These are phyloP conservation scores for Sugiyamaella americana DNA, from an alignment of 805 yeast genomes.

Conservation along the genomic window DNA sequence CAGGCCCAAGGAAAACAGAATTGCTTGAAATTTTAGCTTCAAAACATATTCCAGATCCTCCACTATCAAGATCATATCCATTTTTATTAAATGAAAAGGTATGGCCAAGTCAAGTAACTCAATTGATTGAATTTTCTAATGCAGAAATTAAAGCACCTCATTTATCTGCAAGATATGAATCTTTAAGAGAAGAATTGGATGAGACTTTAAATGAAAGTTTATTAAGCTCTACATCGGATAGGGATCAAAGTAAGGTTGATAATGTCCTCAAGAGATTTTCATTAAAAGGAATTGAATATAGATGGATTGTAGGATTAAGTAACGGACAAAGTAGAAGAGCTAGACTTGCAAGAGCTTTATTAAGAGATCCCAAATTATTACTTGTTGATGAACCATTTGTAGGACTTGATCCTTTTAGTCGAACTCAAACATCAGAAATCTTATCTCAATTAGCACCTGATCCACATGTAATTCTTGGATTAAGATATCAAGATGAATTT, in stretches of 20 bases:
- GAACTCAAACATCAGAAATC: conserved; percentile 51
- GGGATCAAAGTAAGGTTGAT: conserved; percentile 36
- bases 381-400: conserved; percentile 87
- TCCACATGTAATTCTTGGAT: conserved; percentile 63
- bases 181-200: conserved; percentile 78
- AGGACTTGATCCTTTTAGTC: conserved; percentile 79
- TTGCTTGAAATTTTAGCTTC: conserved; percentile 55
- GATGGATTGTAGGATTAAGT: conserved; percentile 82
- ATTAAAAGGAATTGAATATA: conserved; percentile 50
- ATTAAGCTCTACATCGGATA: conserved; percentile 46
- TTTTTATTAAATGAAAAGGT: conserved; percentile 34
- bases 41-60: conserved; percentile 46
- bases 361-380: conserved; percentile 57
- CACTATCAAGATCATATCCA: conserved; percentile 52
- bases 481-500: conserved; percentile 64
- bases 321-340: conserved; percentile 95
- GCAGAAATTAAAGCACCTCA: conserved; percentile 49
- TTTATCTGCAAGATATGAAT: conserved; percentile 84
- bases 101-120: conserved; percentile 43
- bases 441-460: conserved; percentile 39
- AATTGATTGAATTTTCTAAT: conserved; percentile 44
- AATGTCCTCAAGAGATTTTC: conserved; percentile 45
- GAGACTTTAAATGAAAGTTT: conserved; percentile 58
- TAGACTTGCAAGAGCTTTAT: conserved; percentile 68
- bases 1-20: conserved; percentile 50